Evolutionary conservation across 139 green algal species (phyloP), one percentile per base, ranked within the genome.

Genomic region (Tetradesmus obliquus): DNA sequence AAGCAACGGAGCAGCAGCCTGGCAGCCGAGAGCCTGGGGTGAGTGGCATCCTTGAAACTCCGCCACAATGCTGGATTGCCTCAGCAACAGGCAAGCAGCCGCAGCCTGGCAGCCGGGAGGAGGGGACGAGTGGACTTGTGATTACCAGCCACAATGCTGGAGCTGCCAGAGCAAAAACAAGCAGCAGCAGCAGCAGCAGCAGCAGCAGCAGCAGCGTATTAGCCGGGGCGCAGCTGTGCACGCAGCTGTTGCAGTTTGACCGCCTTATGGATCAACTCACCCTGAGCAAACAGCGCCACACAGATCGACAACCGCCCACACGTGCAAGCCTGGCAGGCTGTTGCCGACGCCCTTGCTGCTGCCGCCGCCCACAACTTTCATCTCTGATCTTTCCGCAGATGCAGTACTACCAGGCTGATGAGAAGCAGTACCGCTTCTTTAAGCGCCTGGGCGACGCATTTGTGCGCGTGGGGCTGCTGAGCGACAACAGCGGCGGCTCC

Each of bases 391-490:
- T 54, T 74, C 19, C 66, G 32, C 85, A 89, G 85, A 20, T 54
- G 58, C 85, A 57, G 45, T 89, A 66, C 85, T 86, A 85, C 53
- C 2, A 5, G 15, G 72, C n/a, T 9, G 72, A 32, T 3, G 53
- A 71, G 6, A 84, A 76, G 72, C 51, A 71, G 87, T 84, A 85
- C 53, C 69, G n/a, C 22, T 85, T 91, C 72, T 91, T 91, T 74
- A 85, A 84, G 87, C 87, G 72, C 54, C 3, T 91, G 5, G 72
- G 45, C 12, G 19, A 72, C 5, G 87, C 87, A 0, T 86, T 91
- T 54, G 54, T 91, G 72, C 87, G 87, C 10, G 87, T 91, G 8
- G 87, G 87, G 22, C 87, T 91, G 74, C n/a, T 82, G n/a, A 32
- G 32, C 6, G 81, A 86, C 51, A 32, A 3, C 53, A 86, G 19